phyloP scores from a whole-genome alignment of 2,329 filamentous ascomycete species.

The Nannizziopsis arthrosporioides region DNA sequence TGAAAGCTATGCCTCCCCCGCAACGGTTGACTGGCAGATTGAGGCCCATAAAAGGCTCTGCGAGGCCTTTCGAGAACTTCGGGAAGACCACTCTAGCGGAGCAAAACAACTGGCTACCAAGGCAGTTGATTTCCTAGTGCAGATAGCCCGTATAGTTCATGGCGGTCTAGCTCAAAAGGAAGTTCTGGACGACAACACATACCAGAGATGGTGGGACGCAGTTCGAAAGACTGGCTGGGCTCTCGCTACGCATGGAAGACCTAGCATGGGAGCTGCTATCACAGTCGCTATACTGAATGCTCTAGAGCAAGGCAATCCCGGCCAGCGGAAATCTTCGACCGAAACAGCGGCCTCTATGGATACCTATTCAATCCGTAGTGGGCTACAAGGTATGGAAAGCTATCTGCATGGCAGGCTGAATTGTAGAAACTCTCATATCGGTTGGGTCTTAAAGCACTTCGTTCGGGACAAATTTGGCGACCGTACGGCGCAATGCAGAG shows the following conservation, averaged over 20 bases:
- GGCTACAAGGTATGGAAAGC: conserved; percentile 19
- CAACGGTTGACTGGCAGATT: conserved; percentile 1
- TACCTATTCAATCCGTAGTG: conserved; percentile 18
- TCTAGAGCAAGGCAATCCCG: conserved; percentile 29
- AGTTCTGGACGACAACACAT: conserved; percentile 1
- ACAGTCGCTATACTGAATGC: conserved; percentile 39
- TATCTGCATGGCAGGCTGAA: conserved; percentile 16
- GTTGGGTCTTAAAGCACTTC: conserved; percentile 18
- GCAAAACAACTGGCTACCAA: conserved; percentile 47
- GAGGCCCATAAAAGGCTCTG: conserved; percentile 38
- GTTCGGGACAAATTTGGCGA: conserved; percentile 13
- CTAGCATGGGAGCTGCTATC: conserved; percentile 54
- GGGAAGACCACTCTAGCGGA: conserved; percentile 47
- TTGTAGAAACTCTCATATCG: conserved; percentile 15
- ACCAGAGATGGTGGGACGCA: conserved; percentile 44
- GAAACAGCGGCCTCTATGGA: neutral
- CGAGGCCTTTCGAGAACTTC: conserved; percentile 40
- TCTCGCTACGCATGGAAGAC: conserved; percentile 53
- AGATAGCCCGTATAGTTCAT: conserved; percentile 34
- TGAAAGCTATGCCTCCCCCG: neutral
- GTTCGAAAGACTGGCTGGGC: conserved; percentile 51
- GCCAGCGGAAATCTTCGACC: neutral
- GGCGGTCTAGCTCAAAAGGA: conserved; percentile 17
- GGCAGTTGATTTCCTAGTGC: conserved; percentile 41
- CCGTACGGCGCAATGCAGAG: conserved; percentile 10